These are phyloP conservation scores for Fomitopsis pinicola DNA, from an alignment of 1,284 basidiomycete species.

Conservation along the genomic window DNA sequence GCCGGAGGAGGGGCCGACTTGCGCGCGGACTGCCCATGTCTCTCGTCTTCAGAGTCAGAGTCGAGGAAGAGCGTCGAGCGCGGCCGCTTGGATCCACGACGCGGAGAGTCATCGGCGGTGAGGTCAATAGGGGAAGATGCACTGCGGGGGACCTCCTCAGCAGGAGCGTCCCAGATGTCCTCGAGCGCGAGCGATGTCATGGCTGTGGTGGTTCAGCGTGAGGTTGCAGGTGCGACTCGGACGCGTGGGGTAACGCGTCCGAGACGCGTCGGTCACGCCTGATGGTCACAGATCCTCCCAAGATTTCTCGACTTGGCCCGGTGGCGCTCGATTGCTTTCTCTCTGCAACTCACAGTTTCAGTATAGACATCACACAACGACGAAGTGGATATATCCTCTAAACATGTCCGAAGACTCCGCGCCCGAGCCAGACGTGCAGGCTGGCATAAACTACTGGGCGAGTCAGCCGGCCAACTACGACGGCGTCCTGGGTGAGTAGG, in stretches of 20 bases:
- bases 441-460: conserved; percentile 77
- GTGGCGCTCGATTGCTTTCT: not conserved
- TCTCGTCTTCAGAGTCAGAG: conserved; percentile 45
- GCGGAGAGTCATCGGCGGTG: not conserved
- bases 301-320: not conserved
- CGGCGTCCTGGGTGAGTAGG: conserved; percentile 56
- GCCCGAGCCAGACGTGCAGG: conserved; percentile 47
- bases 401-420: conserved; percentile 7
- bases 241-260: conserved; percentile 1
- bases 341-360: too few species aligned
- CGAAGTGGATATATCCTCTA: not conserved
- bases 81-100: conserved; percentile 27
- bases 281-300: conserved; percentile 1
- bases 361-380: not conserved
- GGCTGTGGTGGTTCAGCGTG: conserved; percentile 22
- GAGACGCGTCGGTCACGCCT: conserved; percentile 10
- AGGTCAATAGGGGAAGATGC: conserved; percentile 6
- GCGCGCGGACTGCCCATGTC: conserved; percentile 12
- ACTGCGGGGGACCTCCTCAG: conserved; percentile 25
- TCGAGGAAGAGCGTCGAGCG: conserved; percentile 45
- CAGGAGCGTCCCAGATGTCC: conserved; percentile 44
- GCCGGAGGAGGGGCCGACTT: conserved; percentile 16
- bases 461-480: conserved; percentile 69
- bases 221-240: not conserved
- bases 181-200: conserved; percentile 24